Base-by-base conservation (phyloP, 2,329 filamentous ascomycete genomes). In the Remersonia thermophila region DNA sequence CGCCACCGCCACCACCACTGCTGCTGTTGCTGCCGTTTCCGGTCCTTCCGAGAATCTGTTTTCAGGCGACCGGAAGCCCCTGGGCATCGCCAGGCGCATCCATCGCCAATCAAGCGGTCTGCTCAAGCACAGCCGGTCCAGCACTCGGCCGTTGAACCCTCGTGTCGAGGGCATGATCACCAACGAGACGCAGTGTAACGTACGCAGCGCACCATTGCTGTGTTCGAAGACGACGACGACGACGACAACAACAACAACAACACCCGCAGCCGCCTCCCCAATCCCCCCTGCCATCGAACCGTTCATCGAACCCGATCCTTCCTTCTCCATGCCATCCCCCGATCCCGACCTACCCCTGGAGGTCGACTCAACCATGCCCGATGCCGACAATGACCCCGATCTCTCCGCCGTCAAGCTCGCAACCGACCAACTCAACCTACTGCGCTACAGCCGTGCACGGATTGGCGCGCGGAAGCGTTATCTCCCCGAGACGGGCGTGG, bases 121-220 rank as follows among this genome's bases (percentile, higher is more conserved):
- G 12, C 33, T 36, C 13, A 30, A 27, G 3, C 14, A 8, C 36
- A 29, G 13, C 20, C 9, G 20, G 20, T 27, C 23, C 26, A 27
- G n/a, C 36, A 23, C 28, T 7, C 39, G 38, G 14, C 36, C 28
- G 9, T 27, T 36, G 7, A 30, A 44, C 27, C 30, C 23, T 13
- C 40, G 39, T 10, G 9, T 48, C 26, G 37, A 45, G 32, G 27
- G 26, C n/a, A 45, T 45, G 44, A 41, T 48, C 16, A 32, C 39
- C 8, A 40, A 3, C 14, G 39, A 38, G 27, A 37, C 30, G 9
- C 44, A 45, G 39, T 47, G 46, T 32, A 48, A 36, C 17, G 44
- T 47, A n/a, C 35, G 27, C 29, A 33, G 29, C 27, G 38, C 36
- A 12, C 32, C 44, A 8, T 27, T 26, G 12, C 9, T 9, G 20